Evolutionary conservation across 306 rosid genomes (phyloP).

Genomic region (Cucurbita ficifolia): DNA sequence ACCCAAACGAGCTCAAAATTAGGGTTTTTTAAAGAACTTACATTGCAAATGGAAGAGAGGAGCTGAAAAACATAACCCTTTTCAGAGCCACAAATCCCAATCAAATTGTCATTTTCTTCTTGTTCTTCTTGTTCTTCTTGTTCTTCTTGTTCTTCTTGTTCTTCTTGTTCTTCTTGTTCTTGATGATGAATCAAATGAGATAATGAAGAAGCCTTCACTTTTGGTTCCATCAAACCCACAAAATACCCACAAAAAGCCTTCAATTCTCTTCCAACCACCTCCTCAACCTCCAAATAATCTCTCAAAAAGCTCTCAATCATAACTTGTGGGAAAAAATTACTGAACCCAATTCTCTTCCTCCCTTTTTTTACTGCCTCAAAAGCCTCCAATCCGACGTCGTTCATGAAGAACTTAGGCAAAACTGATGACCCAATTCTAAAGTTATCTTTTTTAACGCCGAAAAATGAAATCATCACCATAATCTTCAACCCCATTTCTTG

Average conservation of each 20-base stretch:
- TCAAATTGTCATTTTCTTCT: slow-evolving; percentile 15
- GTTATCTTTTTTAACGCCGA: slow-evolving; percentile 50
- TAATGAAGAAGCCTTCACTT: slow-evolving; percentile 1
- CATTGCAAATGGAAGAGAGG: slow-evolving; percentile 48
- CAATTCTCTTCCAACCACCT: slow-evolving; percentile 43
- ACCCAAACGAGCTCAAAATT: no score
- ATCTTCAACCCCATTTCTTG: slow-evolving; percentile 41
- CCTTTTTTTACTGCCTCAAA: slow-evolving; percentile 37
- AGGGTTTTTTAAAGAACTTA: not conserved
- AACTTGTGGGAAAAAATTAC: slow-evolving; percentile 32
- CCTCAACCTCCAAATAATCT: slow-evolving; percentile 64
- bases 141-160: slow-evolving; percentile 15
- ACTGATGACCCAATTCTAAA: slow-evolving; percentile 55
- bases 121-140: slow-evolving; percentile 19
- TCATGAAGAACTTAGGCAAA: slow-evolving; percentile 60
- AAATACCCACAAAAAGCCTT: slow-evolving; percentile 56
- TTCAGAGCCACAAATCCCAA: slow-evolving; percentile 33
- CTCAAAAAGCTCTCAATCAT: slow-evolving; percentile 66
- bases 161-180: slow-evolving; percentile 15
- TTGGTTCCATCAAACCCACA: slow-evolving; percentile 52
- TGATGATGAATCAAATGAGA: slow-evolving; percentile 9
- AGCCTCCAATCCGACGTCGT: slow-evolving; percentile 56
- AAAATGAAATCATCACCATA: slow-evolving; percentile 66
- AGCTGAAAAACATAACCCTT: slow-evolving; percentile 14
- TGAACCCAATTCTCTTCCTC: slow-evolving; percentile 45